Base-by-base conservation (phyloP, 1,139 yeast genomes). In the Suhomyces bolitotheri region DNA sequence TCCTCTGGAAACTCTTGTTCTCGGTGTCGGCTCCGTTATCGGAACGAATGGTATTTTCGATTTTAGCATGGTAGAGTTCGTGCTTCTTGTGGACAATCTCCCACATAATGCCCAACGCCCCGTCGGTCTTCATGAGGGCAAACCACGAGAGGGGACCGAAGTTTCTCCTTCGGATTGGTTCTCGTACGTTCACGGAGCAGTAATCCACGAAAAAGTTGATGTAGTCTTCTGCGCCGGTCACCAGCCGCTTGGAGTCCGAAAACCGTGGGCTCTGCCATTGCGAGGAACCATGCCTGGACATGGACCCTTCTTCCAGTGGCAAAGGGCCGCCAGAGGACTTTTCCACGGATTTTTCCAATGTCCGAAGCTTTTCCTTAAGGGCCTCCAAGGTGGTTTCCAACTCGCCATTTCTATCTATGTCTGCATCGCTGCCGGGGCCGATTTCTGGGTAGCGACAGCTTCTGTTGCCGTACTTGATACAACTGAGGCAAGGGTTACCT, bases 141-240 rank as follows among this genome's bases (percentile, higher is more conserved):
- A 58, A 38, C 69, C 71, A 64, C n/a, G 64, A 51, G 22, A 67
- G 54, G 1, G 73, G 71, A 1, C 70, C 66, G 40, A 52, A 58
- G 29, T 53, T 50, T 15, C 50, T 25, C 28, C 51, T 24, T 16
- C 58, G 39, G 3, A 51, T 27, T 2, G 61, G 59, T 17, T 56
- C 66, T 29, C 53, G 50, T 27, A 50, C 51, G 15, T 47, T 45
- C 1, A 64, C 39, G 0, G 66, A 51, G 11, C 53, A 46, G 39
- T 64, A 63, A 3, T 63, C 62, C n/a, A 54, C 54, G 40, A 50
- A 58, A 38, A 69, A 66, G 34, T 57, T 62, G 34, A 67, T 55
- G 4, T 51, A 47, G 32, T 67, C 74, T 15, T 46, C 43, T 8
- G 42, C 36, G 4, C 51, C 43, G 5, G 44, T 48, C 9, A 39